Conservation (phyloP, 2,329 filamentous ascomycete genomes). For the Dactylonectria estremocensis region DNA sequence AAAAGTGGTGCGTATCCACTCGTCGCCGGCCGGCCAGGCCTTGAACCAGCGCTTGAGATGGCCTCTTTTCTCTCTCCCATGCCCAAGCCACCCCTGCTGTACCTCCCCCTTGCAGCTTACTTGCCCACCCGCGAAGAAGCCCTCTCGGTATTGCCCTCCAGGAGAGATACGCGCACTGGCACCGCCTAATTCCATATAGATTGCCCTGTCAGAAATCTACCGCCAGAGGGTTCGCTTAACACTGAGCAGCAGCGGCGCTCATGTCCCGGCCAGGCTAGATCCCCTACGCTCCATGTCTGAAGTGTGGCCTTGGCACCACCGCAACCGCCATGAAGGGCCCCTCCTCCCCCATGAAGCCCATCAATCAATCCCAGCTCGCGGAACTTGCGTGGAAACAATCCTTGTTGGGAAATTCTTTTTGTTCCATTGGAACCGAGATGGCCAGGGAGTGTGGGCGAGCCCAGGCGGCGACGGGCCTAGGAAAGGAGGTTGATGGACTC, state of each 20-base stretch:
- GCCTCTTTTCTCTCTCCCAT: background rate
- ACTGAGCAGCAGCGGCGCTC: background rate
- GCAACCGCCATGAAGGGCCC: slow-evolving; percentile 1
- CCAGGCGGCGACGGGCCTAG: slow-evolving; percentile 6
- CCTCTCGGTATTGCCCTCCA: background rate
- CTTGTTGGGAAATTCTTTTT: slow-evolving; percentile 19
- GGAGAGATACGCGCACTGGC: slow-evolving; percentile 23
- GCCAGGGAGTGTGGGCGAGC: slow-evolving; percentile 19
- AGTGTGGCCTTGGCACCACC: slow-evolving; percentile 30
- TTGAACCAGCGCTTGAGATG: background rate
- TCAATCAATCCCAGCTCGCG: slow-evolving; percentile 30
- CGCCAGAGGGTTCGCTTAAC: slow-evolving; percentile 10
- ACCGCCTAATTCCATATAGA: slow-evolving; percentile 34
- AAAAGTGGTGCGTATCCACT: background rate
- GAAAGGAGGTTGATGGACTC: background rate
- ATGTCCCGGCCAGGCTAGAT: slow-evolving; percentile 20
- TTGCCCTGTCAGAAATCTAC: slow-evolving; percentile 24
- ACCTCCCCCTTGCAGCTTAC: background rate
- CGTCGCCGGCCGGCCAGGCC: background rate
- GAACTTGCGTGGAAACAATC: slow-evolving; percentile 17
- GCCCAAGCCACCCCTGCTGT: too few species aligned
- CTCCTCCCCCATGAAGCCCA: slow-evolving; percentile 15
- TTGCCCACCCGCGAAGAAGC: background rate
- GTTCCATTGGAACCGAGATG: slow-evolving; percentile 21
- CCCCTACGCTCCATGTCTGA: slow-evolving; percentile 36